These are phyloP conservation scores for Stephania japonica DNA, from an alignment of 164 flowering plant genomes.

Conservation along the genomic window DNA sequence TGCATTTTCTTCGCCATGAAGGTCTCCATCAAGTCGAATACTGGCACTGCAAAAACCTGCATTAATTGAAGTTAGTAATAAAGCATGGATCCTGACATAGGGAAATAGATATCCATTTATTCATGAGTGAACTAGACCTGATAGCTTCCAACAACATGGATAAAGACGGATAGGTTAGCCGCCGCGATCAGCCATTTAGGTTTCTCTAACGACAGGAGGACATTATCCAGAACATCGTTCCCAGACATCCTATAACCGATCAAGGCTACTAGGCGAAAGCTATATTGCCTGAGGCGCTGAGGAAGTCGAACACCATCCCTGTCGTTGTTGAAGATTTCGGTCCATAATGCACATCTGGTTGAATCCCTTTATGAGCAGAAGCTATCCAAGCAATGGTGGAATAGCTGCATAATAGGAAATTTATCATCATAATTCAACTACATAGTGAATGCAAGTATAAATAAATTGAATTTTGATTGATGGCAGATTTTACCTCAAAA, in stretches of 20 bases:
- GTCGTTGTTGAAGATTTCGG: slow-evolving; percentile 21
- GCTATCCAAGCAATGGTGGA: slow-evolving; percentile 56
- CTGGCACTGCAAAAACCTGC: slow-evolving; percentile 55
- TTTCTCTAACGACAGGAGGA: slow-evolving; percentile 45
- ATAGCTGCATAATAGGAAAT: slow-evolving; percentile 29
- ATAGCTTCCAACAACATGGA: slow-evolving; percentile 55
- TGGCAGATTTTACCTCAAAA: slow-evolving; percentile 36
- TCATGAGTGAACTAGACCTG: slow-evolving; percentile 30
- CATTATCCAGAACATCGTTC: slow-evolving; percentile 47
- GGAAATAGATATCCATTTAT: too few species aligned
- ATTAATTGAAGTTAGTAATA: neutral
- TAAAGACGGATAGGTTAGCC: slow-evolving; percentile 55
- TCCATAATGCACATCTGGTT: slow-evolving; percentile 31
- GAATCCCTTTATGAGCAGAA: slow-evolving; percentile 34
- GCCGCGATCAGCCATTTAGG: slow-evolving; percentile 52
- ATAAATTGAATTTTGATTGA: too few species aligned
- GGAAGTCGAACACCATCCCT: slow-evolving; percentile 33
- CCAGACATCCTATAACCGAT: slow-evolving; percentile 52
- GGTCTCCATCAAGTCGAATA: slow-evolving; percentile 63
- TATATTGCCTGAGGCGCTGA: slow-evolving; percentile 32
- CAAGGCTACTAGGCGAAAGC: slow-evolving; percentile 52
- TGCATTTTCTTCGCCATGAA: slow-evolving; percentile 38
- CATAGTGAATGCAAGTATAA: neutral
- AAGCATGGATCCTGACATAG: neutral
- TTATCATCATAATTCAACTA: neutral